Evolutionary conservation across 2,329 filamentous ascomycete species (phyloP), one percentile per base, ranked within the genome.

Genomic region (Xylaria sp.): DNA sequence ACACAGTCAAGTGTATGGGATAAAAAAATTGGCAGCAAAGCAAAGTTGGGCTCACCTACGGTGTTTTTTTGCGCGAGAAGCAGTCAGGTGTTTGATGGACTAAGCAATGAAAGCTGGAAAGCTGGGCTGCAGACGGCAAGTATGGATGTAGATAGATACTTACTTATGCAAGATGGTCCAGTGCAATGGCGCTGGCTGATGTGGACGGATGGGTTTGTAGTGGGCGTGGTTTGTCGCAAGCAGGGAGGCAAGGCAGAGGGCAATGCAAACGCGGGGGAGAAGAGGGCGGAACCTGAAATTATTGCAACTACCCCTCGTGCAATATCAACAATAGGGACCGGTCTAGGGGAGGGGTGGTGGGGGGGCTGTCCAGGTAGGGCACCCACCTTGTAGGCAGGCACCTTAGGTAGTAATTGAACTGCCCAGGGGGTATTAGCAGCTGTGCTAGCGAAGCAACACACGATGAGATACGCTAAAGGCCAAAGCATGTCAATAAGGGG

Each of bases 231-330:
- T 43, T 42, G 56, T 43, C 33, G 47, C 17, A 51, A 31, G 49
- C 21, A 6, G 35, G 8, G 14, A n/a, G 12, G 25, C n/a, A n/a
- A 49, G 46, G 28, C 15, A 46, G 47, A n/a, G 33, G 35, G 51
- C 40, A 64, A n/a, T 57, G 53, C 57, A 66, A 66, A 66, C 64
- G 64, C 61, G 64, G 64, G 64, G 64, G 54, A 19, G 54, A 59
- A 61, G 61, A 59, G 40, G 56, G 57, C 46, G 45, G 57, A 52
- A 58, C 55, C 43, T 61, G 56, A 59, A 64, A 61, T 61, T 66
- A 52, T 63, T 56, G 15, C 25, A 51, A 42, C 46, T 60, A 56
- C 63, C 63, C 61, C 57, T 60, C 57, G 46, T 46, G 35, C 19
- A 49, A 56, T 23, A 57, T 54, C 46, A 42, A 45, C 33, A 50